Conservation (phyloP, 2,329 filamentous ascomycete genomes). For the Fusarium sp. region DNA sequence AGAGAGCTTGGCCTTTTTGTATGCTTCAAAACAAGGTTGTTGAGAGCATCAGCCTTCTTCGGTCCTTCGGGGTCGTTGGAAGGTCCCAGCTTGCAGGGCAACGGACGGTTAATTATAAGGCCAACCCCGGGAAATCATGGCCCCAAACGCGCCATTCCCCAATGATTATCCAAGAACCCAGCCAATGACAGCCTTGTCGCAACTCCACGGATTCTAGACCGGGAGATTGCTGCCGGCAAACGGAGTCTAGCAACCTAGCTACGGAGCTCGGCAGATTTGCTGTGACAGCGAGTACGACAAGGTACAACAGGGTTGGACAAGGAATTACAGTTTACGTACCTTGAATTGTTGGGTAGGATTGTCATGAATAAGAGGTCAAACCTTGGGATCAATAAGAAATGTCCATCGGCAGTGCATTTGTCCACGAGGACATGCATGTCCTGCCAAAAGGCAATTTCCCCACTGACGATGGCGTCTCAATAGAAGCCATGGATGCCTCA, state of each 20-base stretch:
- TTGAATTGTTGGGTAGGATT: background rate
- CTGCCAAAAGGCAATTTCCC: background rate
- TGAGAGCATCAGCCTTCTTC: constrained; percentile 10
- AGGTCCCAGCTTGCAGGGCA: background rate
- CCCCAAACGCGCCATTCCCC: constrained; percentile 18
- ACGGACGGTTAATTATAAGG: constrained; percentile 3
- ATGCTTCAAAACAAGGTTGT: background rate
- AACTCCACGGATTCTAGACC: constrained; percentile 23
- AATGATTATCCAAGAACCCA: constrained; percentile 14
- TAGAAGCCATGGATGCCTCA: constrained; percentile 18
- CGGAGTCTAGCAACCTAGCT: background rate
- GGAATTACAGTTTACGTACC: background rate
- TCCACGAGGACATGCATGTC: background rate
- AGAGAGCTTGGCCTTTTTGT: background rate
- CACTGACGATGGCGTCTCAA: constrained; percentile 4
- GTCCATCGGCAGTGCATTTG: background rate
- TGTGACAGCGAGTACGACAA: background rate
- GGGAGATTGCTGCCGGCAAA: constrained; percentile 13
- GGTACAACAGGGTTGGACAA: background rate
- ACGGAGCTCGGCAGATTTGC: background rate
- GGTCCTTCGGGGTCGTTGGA: constrained; percentile 2
- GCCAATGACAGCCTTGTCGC: constrained; percentile 23
- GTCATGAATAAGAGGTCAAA: background rate
- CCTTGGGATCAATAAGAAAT: background rate
- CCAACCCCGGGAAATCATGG: background rate